A percentile compares a stretch with the other conserved stretches of the same genome.
phyloP scores from a whole-genome alignment of 2,329 filamentous ascomycete genomes.

The Waltergamsia citrina region DNA sequence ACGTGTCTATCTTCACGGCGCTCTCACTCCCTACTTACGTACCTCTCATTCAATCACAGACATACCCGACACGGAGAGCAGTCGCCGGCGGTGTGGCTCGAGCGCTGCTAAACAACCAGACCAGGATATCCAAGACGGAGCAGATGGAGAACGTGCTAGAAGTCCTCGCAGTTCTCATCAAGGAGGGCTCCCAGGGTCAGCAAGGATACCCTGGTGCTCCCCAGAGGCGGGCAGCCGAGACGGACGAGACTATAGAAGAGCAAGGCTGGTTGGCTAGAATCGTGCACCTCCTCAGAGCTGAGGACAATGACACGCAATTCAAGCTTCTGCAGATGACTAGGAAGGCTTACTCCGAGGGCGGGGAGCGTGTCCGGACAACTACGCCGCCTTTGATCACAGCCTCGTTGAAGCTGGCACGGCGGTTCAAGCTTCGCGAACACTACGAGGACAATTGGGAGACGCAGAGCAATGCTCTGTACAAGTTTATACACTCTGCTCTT shows the following conservation, averaged over 20 bases:
- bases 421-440: conserved; percentile 85
- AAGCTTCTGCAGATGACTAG: conserved; percentile 81
- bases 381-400: conserved; percentile 87
- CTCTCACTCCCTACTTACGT: conserved; percentile 87
- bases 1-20: conserved; percentile 93
- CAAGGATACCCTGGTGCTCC: conserved; percentile 74
- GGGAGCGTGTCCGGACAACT: conserved; percentile 92
- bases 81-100: conserved; percentile 84
- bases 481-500: conserved; percentile 86
- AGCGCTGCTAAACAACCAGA: conserved; percentile 74
- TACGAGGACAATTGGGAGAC: conserved; percentile 57
- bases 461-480: conserved; percentile 71
- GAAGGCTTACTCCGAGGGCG: conserved; percentile 83
- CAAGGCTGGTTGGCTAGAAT: conserved; percentile 94
- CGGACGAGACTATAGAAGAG: conserved; percentile 95
- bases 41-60: conserved; percentile 81
- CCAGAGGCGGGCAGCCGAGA: conserved; percentile 69
- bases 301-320: conserved; percentile 90
- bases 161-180: conserved; percentile 83
- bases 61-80: conserved; percentile 82
- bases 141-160: conserved; percentile 85
- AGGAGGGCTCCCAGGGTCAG: conserved; percentile 80
- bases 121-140: conserved; percentile 63
- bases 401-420: conserved; percentile 79
- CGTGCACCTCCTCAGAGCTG: conserved; percentile 74